Conservation (phyloP, 1,139 yeast species). For the Hyphopichia pseudoburtonii region DNA sequence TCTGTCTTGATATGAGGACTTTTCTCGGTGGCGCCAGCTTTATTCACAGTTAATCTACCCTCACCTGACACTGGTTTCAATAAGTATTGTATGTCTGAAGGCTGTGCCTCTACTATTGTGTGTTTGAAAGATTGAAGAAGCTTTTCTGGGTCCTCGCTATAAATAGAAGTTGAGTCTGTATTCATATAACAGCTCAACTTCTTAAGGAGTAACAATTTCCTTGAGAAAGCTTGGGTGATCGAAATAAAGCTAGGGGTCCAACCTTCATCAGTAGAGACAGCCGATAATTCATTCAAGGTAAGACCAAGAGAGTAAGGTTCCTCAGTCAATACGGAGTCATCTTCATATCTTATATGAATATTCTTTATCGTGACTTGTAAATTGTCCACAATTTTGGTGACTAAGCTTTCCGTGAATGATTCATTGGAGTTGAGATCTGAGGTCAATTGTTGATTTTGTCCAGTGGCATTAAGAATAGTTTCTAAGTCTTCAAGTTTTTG, state of each 20-base stretch:
- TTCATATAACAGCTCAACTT: conserved; percentile 85
- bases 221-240: conserved; percentile 63
- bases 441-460: conserved; percentile 37
- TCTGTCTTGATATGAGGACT: conserved; percentile 77
- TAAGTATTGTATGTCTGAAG: conserved; percentile 56
- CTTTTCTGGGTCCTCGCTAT: conserved; percentile 42
- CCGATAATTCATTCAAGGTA: conserved; percentile 83
- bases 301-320: conserved; percentile 81
- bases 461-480: conserved; percentile 46
- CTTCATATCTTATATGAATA: conserved; percentile 92
- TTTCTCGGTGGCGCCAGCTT: conserved; percentile 66
- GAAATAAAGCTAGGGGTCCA: conserved; percentile 90
- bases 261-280: conserved; percentile 79
- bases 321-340: conserved; percentile 63
- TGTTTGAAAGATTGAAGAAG: conserved; percentile 43
- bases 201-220: conserved; percentile 75
- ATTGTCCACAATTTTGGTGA: conserved; percentile 90
- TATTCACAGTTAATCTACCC: conserved; percentile 81
- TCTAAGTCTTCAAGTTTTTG: conserved; percentile 73
- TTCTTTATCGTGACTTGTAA: conserved; percentile 90
- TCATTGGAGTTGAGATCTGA: conserved; percentile 58
- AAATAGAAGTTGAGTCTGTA: conserved; percentile 58
- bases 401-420: conserved; percentile 80
- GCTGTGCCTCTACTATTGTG: conserved; percentile 21
- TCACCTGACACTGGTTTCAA: conserved; percentile 86